These are phyloP conservation scores for Zychaea mexicana DNA, from an alignment of 371 early-diverging fungal genomes.

Conservation along the genomic window DNA sequence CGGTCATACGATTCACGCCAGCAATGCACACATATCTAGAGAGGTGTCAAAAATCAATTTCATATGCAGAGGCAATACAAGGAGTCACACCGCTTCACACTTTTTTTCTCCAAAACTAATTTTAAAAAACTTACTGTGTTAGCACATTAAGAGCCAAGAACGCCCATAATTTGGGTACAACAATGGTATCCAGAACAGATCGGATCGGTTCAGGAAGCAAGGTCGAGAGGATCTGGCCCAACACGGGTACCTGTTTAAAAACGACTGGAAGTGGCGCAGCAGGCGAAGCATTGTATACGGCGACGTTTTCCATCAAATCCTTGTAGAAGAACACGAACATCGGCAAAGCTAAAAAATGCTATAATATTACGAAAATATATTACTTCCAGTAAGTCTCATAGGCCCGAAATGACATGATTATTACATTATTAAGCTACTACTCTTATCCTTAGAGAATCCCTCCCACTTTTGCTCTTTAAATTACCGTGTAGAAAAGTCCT, in stretches of 20 bases:
- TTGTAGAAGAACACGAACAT: conserved; percentile 73
- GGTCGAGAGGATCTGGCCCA: conserved; percentile 23
- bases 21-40: conserved; percentile 78
- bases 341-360: conserved; percentile 83
- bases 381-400: too few relatives aligned
- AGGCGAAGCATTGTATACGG: conserved; percentile 54
- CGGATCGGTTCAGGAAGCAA: conserved; percentile 25
- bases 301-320: conserved; percentile 60
- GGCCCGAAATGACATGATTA: too few relatives aligned
- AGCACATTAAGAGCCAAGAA: conserved; percentile 68
- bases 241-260: conserved; percentile 33
- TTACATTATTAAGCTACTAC: not conserved
- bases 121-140: conserved; percentile 74
- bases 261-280: conserved; percentile 42
- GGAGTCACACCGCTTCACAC: too few relatives aligned
- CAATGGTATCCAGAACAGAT: conserved; percentile 11
- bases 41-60: not conserved
- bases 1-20: conserved; percentile 84
- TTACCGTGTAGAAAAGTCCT: conserved; percentile 85
- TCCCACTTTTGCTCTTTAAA: too few relatives aligned
- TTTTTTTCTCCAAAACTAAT: too few relatives aligned
- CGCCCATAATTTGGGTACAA: conserved; percentile 70
- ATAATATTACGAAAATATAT: too few relatives aligned
- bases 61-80: not conserved
- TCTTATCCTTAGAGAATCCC: too few relatives aligned